Evolutionary conservation across 163 green algal species (phyloP).

Genomic region (Scenedesmus sp.): DNA sequence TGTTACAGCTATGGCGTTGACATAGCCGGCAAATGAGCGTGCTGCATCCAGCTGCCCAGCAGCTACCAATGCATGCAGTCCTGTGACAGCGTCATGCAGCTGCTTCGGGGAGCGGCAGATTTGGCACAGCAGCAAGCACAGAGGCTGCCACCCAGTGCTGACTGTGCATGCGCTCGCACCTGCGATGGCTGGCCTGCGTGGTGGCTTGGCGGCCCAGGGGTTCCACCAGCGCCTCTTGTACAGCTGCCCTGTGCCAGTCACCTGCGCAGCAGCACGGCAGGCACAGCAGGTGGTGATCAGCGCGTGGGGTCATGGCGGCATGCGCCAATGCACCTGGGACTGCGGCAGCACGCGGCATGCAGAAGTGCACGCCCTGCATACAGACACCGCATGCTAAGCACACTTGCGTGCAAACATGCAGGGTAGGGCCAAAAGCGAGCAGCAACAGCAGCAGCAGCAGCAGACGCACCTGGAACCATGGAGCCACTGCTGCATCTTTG

Average conservation of each 20-base stretch:
- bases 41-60: neutral
- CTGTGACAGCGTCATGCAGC: too few species aligned
- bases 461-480: constrained; percentile 64
- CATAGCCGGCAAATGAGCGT: too few species aligned
- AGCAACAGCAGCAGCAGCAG: neutral
- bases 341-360: too few species aligned
- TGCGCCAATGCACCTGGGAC: too few species aligned
- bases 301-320: too few species aligned
- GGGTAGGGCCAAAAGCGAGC: neutral
- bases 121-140: too few species aligned
- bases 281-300: neutral
- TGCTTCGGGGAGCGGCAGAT: too few species aligned
- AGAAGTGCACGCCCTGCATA: too few species aligned
- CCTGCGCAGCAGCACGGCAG: constrained; percentile 32
- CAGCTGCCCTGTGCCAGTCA: constrained; percentile 55
- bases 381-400: too few species aligned
- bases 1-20: too few species aligned
- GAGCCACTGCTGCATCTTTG: constrained; percentile 5
- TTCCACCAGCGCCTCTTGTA: constrained; percentile 56
- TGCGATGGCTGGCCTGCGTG: constrained; percentile 26
- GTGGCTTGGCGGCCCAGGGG: constrained; percentile 19
- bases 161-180: neutral
- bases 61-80: neutral
- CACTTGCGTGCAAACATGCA: too few species aligned
- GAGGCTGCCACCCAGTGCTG: neutral